A percentile compares a stretch with the other conserved stretches of the same genome.
phyloP scores from a whole-genome alignment of 345 rosid species.

The Sonneratia caseolaris region DNA sequence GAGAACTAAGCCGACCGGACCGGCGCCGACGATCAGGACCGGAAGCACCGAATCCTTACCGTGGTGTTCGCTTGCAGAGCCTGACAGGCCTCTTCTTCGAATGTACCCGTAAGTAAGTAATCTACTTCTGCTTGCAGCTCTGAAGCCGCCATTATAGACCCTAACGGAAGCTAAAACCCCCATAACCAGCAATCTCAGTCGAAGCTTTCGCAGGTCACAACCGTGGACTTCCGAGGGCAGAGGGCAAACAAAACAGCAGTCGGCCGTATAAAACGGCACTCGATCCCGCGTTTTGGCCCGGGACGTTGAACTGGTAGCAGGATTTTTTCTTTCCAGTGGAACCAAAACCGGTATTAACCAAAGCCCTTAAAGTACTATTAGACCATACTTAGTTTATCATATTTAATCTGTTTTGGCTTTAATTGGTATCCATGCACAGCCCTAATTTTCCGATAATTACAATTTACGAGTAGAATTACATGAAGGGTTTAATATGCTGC shows the following conservation, averaged over 20 bases:
- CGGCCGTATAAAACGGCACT: not conserved
- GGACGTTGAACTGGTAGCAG: not conserved
- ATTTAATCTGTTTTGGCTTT: too few relatives aligned
- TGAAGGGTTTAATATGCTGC: too few relatives aligned
- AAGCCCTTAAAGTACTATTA: too few relatives aligned
- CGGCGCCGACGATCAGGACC: constrained; percentile 87
- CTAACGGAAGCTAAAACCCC: constrained; percentile 34
- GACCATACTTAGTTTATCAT: too few relatives aligned
- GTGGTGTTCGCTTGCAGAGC: not conserved
- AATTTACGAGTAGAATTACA: too few relatives aligned
- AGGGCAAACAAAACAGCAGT: not conserved
- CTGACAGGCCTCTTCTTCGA: constrained; percentile 24
- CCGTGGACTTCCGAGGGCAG: not conserved
- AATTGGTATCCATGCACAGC: too few relatives aligned
- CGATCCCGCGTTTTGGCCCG: not conserved
- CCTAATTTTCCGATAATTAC: too few relatives aligned
- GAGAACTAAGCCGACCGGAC: constrained; percentile 89
- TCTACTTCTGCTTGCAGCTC: constrained; percentile 22
- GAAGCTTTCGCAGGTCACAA: not conserved
- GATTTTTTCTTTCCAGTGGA: not conserved
- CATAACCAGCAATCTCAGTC: constrained; percentile 17
- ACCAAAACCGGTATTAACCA: too few relatives aligned
- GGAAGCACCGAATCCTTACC: constrained; percentile 43
- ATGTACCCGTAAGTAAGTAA: constrained; percentile 16
- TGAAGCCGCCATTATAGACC: constrained; percentile 24